Evolutionary conservation across 352 stramenopile genomes (phyloP), one percentile per base, ranked within the genome.

Genomic region (Globisporangium spinosum): DNA sequence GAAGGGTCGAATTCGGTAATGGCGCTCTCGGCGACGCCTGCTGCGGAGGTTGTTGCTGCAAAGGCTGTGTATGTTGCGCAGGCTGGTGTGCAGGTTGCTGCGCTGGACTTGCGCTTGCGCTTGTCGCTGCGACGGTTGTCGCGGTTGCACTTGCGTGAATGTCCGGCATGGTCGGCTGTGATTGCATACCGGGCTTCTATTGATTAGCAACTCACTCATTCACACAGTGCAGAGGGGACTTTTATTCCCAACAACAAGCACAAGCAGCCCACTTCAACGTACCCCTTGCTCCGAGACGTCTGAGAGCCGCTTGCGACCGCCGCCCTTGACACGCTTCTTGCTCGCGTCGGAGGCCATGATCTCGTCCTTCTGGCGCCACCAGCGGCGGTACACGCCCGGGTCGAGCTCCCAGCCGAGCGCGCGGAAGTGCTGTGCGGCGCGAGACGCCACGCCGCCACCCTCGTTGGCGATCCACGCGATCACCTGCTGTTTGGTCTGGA

Each of bases 381-480:
- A 68, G 34, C 53, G 62, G 32, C 62, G 62, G 35, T 55, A 68
- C 49, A 60, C 35, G 22, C 49, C 34, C 12, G 62, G 62, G 34
- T 61, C 49, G 22, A 68, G 34, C 3, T 38, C 25, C 62, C 62
- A 63, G 17, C 62, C 62, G 20, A 54, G 62, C 12, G 62, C 53
- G 35, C 53, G 49, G 43, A 68, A 68, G 53, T 68, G 62, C 15
- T 38, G n/a, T 10, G 62, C 62, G 2, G 62, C 62, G 13, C 62
- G 62, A 10, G 62, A 68, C 38, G 62, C 34, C 62, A 68, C 62
- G 38, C 62, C 51, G 25, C 62, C 62, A 5, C 62, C 62, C 6
- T 68, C 62, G 34, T 38, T 68, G 22, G 34, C 27, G 20, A 68
- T 68, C 62, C 62, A 68, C 32, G 22, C 15, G 35, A 68, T 68